phyloP scores from a whole-genome alignment of 345 rosid species.

The Citrus inodora region DNA sequence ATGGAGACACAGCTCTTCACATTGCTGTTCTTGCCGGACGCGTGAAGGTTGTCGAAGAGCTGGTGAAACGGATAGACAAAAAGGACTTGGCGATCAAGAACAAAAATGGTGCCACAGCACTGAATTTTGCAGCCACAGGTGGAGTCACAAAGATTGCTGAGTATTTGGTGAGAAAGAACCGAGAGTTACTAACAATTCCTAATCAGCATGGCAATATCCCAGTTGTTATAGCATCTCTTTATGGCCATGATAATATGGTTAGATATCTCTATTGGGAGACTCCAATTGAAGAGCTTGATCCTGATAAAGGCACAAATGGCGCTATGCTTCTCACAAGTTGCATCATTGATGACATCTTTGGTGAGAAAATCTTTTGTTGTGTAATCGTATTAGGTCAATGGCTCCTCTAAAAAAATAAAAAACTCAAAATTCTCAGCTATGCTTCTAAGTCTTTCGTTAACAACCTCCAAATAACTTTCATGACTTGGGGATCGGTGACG shows the following conservation, averaged over 20 bases:
- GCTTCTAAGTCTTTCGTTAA: no score
- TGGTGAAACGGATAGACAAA: conserved; percentile 24
- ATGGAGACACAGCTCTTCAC: conserved; percentile 65
- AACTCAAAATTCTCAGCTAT: no score
- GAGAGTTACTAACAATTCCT: conserved; percentile 35
- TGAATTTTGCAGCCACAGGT: conserved; percentile 67
- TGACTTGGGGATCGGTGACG: no score
- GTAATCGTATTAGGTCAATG: no score
- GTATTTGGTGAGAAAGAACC: conserved; percentile 41
- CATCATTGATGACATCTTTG: conserved; percentile 54
- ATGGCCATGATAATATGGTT: conserved; percentile 60
- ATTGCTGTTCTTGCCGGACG: conserved; percentile 68
- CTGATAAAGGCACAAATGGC: conserved; percentile 25
- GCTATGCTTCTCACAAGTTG: conserved; percentile 62
- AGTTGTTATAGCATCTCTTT: conserved; percentile 59
- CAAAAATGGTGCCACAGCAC: conserved; percentile 51
- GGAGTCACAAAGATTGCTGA: conserved; percentile 56
- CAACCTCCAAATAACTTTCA: no score
- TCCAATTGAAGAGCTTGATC: conserved; percentile 43
- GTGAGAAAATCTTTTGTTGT: conserved; percentile 24
- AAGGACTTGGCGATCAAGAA: conserved; percentile 29
- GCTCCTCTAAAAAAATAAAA: no score
- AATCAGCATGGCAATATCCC: conserved; percentile 49
- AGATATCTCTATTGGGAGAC: conserved; percentile 50
- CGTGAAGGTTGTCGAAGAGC: conserved; percentile 48